Conservation (phyloP, 2,329 filamentous ascomycete genomes). For the Microsporum canis region DNA sequence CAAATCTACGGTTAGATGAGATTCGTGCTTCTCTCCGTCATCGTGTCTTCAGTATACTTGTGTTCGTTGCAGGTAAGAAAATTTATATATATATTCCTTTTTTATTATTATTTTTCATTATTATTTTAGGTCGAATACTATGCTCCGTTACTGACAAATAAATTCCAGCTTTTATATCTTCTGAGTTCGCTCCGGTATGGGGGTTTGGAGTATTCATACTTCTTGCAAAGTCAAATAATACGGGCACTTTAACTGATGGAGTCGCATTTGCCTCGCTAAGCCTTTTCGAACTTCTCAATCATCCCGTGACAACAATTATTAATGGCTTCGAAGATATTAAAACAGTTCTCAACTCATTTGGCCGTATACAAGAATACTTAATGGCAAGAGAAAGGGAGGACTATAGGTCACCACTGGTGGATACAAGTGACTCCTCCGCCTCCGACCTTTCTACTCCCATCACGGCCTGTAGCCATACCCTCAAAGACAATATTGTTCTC, state of each 20-base stretch:
- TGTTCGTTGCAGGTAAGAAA: background rate
- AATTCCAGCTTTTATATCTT: background rate
- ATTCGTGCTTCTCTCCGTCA: constrained; percentile 3
- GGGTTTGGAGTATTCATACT: background rate
- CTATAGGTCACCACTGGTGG: background rate
- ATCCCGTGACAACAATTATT: background rate
- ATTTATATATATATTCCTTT: background rate
- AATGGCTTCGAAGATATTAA: background rate
- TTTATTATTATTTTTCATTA: no score
- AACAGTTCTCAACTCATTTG: background rate
- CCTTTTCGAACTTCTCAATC: constrained; percentile 1
- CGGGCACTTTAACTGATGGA: background rate
- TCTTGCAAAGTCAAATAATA: background rate
- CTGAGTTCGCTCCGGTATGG: background rate
- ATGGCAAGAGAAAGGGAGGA: background rate
- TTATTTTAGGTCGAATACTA: no score
- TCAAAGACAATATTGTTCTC: background rate
- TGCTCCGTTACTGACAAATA: background rate
- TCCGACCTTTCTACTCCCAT: background rate
- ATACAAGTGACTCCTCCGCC: background rate
- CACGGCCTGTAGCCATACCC: background rate
- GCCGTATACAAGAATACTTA: constrained; percentile 2
- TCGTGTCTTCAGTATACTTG: background rate
- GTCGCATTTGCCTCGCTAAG: constrained; percentile 1
- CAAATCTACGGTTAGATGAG: background rate